Base-by-base conservation (phyloP, 768 basidiomycete species). In the Macrolepiota fuliginosa region DNA sequence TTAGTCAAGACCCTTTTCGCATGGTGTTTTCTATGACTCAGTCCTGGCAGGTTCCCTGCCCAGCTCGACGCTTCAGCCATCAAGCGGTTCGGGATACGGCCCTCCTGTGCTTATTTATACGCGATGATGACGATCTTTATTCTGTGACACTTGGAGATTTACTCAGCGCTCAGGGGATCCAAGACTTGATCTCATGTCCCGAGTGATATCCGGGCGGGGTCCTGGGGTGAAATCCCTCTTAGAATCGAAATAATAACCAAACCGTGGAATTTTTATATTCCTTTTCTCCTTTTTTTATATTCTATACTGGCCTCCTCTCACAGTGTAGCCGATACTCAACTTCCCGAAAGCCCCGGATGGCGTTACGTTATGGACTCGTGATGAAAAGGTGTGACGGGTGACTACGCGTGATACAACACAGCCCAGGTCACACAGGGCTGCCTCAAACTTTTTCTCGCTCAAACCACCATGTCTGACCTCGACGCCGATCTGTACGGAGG, bases 401-500 rank as follows among this genome's bases (percentile, higher is more conserved):
- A 68, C 66, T n/a, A 37, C 29, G 54, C 42, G 60, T 55, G 46
- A 57, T 58, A 42, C 37, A 47, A 47, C 61, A 55, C 42, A 62
- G 35, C 61, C 24, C 7, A 27, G 35, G 61, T 61, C 53, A 57
- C 58, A 36, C 60, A n/a, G 13, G 49, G 24, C 13, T 15, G 17
- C 3, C 58, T 17, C 17, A 58, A 52, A 52, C 40, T 55, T 62
- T 52, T 53, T 46, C 77, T 73, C 71, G 71, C 71, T 62, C 62
- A 58, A 62, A 69, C 64, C 61, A 58, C 74, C 68, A 90, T 90
- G 90, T 86, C 88, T 64, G 90, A 91, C 77, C 88, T 91, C 73
- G 91, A 94, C 73, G 90, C 90, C 76, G 93, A 94, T 73, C 83
- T 94, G 56, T 95, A 95, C 69, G 91, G 92, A 69, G 93, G 93